Evolutionary conservation across 2,329 filamentous ascomycete genomes (phyloP).

Genomic region (Tolypocladium paradoxum): DNA sequence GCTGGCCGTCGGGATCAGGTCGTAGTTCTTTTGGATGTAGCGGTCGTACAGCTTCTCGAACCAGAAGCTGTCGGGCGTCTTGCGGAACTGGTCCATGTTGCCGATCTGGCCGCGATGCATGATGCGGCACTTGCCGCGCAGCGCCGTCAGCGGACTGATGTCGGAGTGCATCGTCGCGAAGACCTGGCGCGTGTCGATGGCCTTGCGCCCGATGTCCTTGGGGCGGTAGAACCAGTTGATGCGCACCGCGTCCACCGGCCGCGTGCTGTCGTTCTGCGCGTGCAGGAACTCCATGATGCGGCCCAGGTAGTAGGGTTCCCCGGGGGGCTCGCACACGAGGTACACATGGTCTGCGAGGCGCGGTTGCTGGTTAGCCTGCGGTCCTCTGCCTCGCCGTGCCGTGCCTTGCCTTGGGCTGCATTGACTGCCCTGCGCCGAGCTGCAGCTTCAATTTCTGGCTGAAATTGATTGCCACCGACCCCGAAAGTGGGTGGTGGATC

Average conservation of each 20-base stretch:
- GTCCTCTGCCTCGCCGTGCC: background rate
- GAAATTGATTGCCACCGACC: background rate
- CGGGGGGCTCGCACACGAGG: constrained; percentile 91
- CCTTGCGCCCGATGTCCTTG: constrained; percentile 87
- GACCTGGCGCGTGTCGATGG: constrained; percentile 79
- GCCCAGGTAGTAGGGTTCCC: constrained; percentile 94
- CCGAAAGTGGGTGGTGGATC: constrained; percentile 2
- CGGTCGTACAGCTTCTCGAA: constrained; percentile 96
- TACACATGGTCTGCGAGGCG: constrained; percentile 63
- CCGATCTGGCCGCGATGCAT: constrained; percentile 78
- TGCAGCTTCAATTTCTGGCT: background rate
- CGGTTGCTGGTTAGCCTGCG: constrained; percentile 23
- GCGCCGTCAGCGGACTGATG: constrained; percentile 79
- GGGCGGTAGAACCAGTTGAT: constrained; percentile 99
- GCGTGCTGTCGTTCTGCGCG: constrained; percentile 58
- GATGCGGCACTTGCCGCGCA: constrained; percentile 90
- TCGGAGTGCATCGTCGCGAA: constrained; percentile 99
- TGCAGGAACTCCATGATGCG: constrained; percentile 98
- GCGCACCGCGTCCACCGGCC: constrained; percentile 73
- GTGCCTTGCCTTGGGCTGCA: background rate
- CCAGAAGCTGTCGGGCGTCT: constrained; percentile 81
- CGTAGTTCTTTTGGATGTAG: constrained; percentile 96
- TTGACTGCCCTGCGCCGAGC: background rate
- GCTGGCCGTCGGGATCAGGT: constrained; percentile 81
- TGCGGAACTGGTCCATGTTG: constrained; percentile 75